Base-by-base conservation (phyloP, 805 yeast genomes). In the Sporopachydermia lactativora region DNA sequence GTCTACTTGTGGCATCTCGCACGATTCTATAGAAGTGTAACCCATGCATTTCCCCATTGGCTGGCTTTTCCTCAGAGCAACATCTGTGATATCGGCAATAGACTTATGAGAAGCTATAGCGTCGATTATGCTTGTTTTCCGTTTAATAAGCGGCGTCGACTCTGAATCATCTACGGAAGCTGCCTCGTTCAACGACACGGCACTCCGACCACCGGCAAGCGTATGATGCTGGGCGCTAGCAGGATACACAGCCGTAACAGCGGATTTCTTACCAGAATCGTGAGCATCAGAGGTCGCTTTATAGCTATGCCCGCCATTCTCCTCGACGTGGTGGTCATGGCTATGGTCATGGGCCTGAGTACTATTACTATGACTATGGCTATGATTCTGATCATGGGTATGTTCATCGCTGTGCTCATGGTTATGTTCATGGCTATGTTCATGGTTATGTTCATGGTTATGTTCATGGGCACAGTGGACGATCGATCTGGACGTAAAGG, bases 381-480 rank as follows among this genome's bases (percentile, higher is more conserved):
- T 45, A 41, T 3, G 15, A 3, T 38, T 36, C 19, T 14, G 24
- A 18, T 39, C 17, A 8, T 37, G 39, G 14, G n/a, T 35, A 35
- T 35, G n/a, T n/a, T 35, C 16, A 35, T 24, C 31, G n/a, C 13
- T 19, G 34, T 43, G 46, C 13, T 39, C 41, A 31, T 48, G 45
- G 4, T 47, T 45, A 38, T 53, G 51, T 19, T 38, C 39, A 42
- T 43, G 50, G 34, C 41, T 41, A 36, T 46, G 38, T 17, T 41
- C 50, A 5, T 43, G 57, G 11, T 54, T 57, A 13, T 54, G 64
- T n/a, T 50, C 57, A 17, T 51, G 55, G 19, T 52, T 58, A 8
- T 60, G 68, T 8, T 64, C 74, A 51, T 86, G 95, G 13, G 75
- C 80, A 58, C 96, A 86, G 53, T 86, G 96, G 0, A 88, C 81